These are phyloP conservation scores for Gonapodya prolifera DNA, from an alignment of 192 early-diverging fungal species.

Conservation along the genomic window DNA sequence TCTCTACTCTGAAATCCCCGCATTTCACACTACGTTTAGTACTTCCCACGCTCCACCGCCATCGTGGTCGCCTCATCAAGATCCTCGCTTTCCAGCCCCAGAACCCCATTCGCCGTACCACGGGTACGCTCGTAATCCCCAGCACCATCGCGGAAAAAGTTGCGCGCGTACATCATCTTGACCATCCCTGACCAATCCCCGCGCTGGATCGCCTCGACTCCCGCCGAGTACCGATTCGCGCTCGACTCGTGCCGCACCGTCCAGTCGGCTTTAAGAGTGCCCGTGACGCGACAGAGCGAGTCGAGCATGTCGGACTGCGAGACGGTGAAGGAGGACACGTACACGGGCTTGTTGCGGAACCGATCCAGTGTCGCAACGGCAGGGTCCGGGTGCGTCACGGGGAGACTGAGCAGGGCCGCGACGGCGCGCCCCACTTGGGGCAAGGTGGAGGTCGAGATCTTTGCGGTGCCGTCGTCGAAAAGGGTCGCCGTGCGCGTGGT, in stretches of 20 bases:
- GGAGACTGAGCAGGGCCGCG: neutral
- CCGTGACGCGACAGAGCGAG: neutral
- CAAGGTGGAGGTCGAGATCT: neutral
- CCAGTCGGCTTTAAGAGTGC: neutral
- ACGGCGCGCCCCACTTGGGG: neutral
- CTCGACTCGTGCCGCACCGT: neutral
- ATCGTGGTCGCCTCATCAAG: neutral
- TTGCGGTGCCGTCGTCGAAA: neutral
- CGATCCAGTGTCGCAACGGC: neutral
- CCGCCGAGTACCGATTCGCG: neutral
- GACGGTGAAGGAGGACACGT: neutral
- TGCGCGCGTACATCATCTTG: neutral
- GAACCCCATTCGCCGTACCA: neutral
- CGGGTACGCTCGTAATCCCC: neutral
- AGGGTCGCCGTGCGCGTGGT: neutral
- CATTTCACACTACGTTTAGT: no score
- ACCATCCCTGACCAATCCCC: neutral
- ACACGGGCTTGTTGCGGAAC: neutral
- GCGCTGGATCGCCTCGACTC: neutral
- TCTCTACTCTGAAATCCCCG: no score
- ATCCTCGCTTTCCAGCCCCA: neutral
- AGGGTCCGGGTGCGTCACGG: neutral
- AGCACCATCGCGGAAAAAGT: neutral
- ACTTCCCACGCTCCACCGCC: neutral
- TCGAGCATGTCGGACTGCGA: neutral